Evolutionary conservation across 768 basidiomycete species (phyloP), one percentile per base, ranked within the genome.

Genomic region (Leccinum uliginosum): DNA sequence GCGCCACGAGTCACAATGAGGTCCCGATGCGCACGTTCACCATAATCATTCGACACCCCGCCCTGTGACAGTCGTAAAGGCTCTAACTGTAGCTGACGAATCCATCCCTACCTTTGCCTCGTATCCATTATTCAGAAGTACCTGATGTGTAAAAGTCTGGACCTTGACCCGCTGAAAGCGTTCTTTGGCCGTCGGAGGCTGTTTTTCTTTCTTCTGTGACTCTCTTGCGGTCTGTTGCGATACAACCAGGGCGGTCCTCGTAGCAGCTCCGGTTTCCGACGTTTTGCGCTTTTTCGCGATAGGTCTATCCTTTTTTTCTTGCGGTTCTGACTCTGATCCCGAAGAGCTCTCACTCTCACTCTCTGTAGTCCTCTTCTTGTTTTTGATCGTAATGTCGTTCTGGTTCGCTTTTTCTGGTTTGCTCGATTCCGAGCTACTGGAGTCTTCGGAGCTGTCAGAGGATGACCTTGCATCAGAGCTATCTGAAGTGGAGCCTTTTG

Each of bases 1-100:
- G 91, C 88, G 3, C 96, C 96, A 1, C 94, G 83, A 3, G 96
- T 98, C 26, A 94, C 90, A 60, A 96, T 88, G 59, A 99, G 76
- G 72, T 98, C 97, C 38, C 81, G 79, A 61, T 86, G 85, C 0
- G 96, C 96, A 54, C 80, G 81, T 29, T 84, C 86, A 19, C 96
- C 96, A 63, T 99, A 99, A 68, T 98, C 97, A 59, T 86, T 86
- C 23, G 61, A 60, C 1, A 78, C 77, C 0, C 82, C 91, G 3
- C 83, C 78, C 90, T 88, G 60, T 15, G 19, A 52, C 10, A 24
- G n/a, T 30, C 1, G 40, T 59, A 4, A 53, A 47, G 15, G 40
- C 38, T 49, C 24, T 26, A 32, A 38, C 35, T 51, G 29, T 24
- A 7, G 6, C 12, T 43, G 30, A 29, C 43, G 35, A 70, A 17